Base-by-base conservation (phyloP, 495 filamentous ascomycete genomes). In the Aspergillus asperescens region DNA sequence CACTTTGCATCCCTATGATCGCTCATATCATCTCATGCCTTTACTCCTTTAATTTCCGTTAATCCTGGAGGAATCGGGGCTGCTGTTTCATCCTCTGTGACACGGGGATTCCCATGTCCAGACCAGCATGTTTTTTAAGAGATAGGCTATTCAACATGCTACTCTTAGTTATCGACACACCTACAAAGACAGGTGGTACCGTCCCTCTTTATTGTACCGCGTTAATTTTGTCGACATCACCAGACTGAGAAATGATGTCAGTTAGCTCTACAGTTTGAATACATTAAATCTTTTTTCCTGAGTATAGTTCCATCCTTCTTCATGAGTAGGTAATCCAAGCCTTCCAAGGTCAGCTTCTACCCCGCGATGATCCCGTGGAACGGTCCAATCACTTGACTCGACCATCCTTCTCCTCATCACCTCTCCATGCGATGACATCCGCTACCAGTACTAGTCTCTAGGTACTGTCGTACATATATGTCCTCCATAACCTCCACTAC, bases 351-450 rank as follows among this genome's bases (percentile, higher is more conserved):
- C 44, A 25, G 15, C n/a, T n/a, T 43, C 15, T 45, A 56, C 54
- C 47, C 54, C 48, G 34, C 34, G 35, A 46, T 52, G 48, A 57
- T 59, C 52, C 52, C 57, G 51, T 55, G 52, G 57, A 48, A 48
- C 38, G 27, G 22, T 7, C 52, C 22, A 50, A 59, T 59, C 57
- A 59, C 57, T 59, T 59, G 57, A 59, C 56, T 37, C 39, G 10
- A n/a, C 32, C 32, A 35, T n/a, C 16, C 41, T 48, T 32, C 38
- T 46, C 50, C 39, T 51, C 49, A 46, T 58, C 43, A n/a, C 50
- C 28, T 48, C 34, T 16, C 55, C 22, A n/a, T 28, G 24, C 40
- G 4, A 12, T 44, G 13, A 28, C 25, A 8, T 24, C 12, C 40
- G 1, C 40, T 28, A 12, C 23, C 29, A 31, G 9, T 12, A 35